A percentile compares a stretch with the other conserved stretches of the same genome.
Conservation (phyloP, 495 filamentous ascomycete genomes). For the Aspergillus leporis region DNA sequence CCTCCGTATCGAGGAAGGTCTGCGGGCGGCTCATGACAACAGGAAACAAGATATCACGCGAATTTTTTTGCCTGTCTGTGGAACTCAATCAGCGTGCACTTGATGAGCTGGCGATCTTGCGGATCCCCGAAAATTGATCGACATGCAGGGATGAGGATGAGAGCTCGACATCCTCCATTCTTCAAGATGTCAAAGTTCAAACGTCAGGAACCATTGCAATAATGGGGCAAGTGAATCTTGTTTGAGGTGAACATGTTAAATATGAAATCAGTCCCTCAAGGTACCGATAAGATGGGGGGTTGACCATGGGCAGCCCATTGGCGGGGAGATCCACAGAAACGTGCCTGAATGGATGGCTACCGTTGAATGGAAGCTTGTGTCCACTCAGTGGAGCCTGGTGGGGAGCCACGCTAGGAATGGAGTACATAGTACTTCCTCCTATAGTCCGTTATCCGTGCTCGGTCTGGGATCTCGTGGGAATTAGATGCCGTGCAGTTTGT, state of each 20-base stretch:
- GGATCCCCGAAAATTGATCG: conserved; percentile 25
- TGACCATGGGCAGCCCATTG: conserved; percentile 12
- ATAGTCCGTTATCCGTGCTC: not conserved
- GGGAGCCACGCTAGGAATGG: conserved; percentile 7
- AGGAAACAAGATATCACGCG: not conserved
- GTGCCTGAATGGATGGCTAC: conserved; percentile 41
- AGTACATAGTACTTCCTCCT: not conserved
- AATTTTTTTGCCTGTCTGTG: not conserved
- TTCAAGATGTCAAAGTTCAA: conserved; percentile 4
- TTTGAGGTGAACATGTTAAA: not conserved
- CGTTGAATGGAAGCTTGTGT: conserved; percentile 17
- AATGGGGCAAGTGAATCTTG: not conserved
- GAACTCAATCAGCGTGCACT: not conserved
- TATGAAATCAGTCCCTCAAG: not conserved
- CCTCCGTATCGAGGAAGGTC: conserved; percentile 29
- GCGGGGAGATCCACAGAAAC: conserved; percentile 24
- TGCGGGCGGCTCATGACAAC: conserved; percentile 30
- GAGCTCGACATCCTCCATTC: conserved; percentile 2
- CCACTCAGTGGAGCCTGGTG: conserved; percentile 15
- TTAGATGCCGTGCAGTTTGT: too few species aligned
- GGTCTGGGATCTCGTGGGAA: not conserved
- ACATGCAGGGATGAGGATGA: conserved; percentile 14
- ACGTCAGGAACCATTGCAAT: conserved; percentile 7
- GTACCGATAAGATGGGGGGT: conserved; percentile 11
- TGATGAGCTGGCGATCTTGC: conserved; percentile 19